These are phyloP conservation scores for Agaricus blazei DNA, from an alignment of 768 basidiomycete genomes.

Conservation along the genomic window DNA sequence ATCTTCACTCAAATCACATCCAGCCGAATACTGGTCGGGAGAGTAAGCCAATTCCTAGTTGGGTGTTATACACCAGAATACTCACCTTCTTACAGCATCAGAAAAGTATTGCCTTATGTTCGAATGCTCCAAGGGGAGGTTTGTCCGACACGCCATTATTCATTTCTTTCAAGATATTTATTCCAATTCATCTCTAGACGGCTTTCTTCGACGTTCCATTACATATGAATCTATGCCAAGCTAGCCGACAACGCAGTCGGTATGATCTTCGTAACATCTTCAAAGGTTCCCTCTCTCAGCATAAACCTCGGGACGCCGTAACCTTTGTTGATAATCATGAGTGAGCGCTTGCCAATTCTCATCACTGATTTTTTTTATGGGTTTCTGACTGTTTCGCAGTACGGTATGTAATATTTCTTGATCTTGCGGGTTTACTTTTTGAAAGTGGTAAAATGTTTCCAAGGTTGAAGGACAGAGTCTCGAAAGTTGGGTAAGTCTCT, in stretches of 20 bases:
- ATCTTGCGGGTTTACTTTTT: background rate
- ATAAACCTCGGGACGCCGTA: slow-evolving; percentile 75
- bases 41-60: slow-evolving; percentile 36
- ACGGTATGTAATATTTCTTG: slow-evolving; percentile 42
- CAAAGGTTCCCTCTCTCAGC: slow-evolving; percentile 60
- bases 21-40: slow-evolving; percentile 82
- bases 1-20: slow-evolving; percentile 16
- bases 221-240: slow-evolving; percentile 77
- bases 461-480: slow-evolving; percentile 64
- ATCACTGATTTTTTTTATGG: slow-evolving; percentile 1
- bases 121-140: slow-evolving; percentile 64
- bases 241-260: slow-evolving; percentile 58
- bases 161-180: background rate
- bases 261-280: slow-evolving; percentile 80
- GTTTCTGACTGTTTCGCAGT: slow-evolving; percentile 27
- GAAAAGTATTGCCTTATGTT: slow-evolving; percentile 49
- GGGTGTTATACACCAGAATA: slow-evolving; percentile 1
- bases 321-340: slow-evolving; percentile 92
- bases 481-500: slow-evolving; percentile 70
- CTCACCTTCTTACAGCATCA: slow-evolving; percentile 34
- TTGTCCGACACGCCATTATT: slow-evolving; percentile 10
- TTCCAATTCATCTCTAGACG: slow-evolving; percentile 37
- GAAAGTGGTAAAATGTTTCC: background rate
- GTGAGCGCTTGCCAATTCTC: slow-evolving; percentile 35
- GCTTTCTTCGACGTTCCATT: slow-evolving; percentile 91